Percentiles rank a stretch among this genome's conserved stretches.
phyloP scores from a whole-genome alignment of 345 rosid species.

The Euphorbia tirucalli region DNA sequence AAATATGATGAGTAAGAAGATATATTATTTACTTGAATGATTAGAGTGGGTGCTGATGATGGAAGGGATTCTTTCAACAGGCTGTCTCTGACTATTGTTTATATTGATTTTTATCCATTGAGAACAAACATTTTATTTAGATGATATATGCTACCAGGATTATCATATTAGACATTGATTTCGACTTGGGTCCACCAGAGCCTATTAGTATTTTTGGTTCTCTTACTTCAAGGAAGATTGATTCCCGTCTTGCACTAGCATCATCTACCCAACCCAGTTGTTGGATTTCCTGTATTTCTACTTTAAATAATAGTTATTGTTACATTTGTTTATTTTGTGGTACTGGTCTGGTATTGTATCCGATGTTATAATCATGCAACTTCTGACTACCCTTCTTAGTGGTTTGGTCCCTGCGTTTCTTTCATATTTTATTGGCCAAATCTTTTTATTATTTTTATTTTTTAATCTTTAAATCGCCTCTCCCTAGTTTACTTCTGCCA shows the following conservation, averaged over 20 bases:
- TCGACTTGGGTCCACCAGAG: conserved; percentile 21
- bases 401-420: background rate
- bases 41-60: conserved; percentile 24
- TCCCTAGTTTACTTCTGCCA: background rate
- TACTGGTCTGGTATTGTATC: background rate
- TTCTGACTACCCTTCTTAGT: background rate
- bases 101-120: conserved; percentile 13
- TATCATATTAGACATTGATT: conserved; percentile 12
- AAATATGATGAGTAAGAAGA: background rate
- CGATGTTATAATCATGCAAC: background rate
- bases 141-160: conserved; percentile 12
- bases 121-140: conserved; percentile 11
- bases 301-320: conserved; percentile 5
- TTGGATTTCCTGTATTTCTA: conserved; percentile 14
- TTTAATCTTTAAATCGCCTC: background rate
- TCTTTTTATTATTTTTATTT: background rate
- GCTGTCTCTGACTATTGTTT: conserved; percentile 15
- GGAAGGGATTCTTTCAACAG: conserved; percentile 30
- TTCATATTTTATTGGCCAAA: background rate
- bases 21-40: conserved; percentile 3
- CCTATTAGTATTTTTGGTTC: conserved; percentile 7
- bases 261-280: conserved; percentile 2
- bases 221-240: conserved; percentile 26
- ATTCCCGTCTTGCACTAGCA: conserved; percentile 8
- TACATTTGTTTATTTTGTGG: conserved; percentile 5